Evolutionary conservation across 139 green algal species (phyloP), one percentile per base, ranked within the genome.

Genomic region (Chlorella sp.): DNA sequence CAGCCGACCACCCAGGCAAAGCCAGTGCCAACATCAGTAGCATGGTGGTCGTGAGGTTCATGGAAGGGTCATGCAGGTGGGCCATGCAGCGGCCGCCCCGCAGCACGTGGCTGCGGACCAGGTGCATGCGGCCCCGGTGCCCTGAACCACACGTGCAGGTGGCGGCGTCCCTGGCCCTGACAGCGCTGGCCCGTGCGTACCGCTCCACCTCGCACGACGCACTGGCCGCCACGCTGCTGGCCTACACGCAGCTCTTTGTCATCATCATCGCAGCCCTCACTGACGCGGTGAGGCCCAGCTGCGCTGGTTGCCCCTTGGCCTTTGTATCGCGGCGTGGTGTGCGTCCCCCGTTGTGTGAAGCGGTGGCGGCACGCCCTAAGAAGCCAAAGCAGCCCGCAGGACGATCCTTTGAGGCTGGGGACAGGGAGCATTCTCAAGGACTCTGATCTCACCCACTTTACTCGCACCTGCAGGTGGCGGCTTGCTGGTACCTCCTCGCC

Each of bases 191-290:
- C n/a, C 60, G 68, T 1, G 34, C 49, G 36, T 67, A 68, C 36
- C 67, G 72, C 14, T 61, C 55, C 2, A 71, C 55, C 49, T 74
- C 74, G 2, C 60, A 35, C 1, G 50, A 67, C 3, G 67, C 67
- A 3, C 42, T 26, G 31, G 10, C 74, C 14, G 42, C 35, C 27
- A 10, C 60, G n/a, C 10, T 64, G 1, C 33, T 79, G 20, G 69
- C 69, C n/a, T 75, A 67, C 27, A 23, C 74, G 0, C 69, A 76
- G 35, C 34, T 80, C 0, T 80, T 80, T 31, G 63, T 80, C 1
- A 30, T 34, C 49, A 50, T 80, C 33, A 80, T 76, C 62, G 30
- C 50, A 2, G 22, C 70, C 4, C 30, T 75, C 1, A 51, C 34
- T 31, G 73, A 70, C 49, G 49, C 63, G 22, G n/a, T 80, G 62